These are phyloP conservation scores for Solanum hybrid DNA, from an alignment of 305 asterid species.

Conservation along the genomic window DNA sequence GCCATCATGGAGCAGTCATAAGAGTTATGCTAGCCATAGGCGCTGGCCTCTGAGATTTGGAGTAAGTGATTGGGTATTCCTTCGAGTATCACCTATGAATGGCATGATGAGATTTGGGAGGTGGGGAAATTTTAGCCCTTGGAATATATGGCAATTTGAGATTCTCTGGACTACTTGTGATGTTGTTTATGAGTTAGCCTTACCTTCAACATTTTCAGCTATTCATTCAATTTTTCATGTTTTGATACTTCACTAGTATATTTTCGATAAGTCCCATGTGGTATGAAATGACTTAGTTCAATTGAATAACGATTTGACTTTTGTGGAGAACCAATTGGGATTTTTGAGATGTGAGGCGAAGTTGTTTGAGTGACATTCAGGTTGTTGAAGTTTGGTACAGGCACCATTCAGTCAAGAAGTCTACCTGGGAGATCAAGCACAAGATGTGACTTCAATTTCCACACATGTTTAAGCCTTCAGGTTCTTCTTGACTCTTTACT, in stretches of 20 bases:
- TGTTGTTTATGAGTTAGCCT: too few species aligned
- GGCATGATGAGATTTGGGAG: not conserved
- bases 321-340: not conserved
- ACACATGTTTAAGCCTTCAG: not conserved
- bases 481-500: not conserved
- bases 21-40: too few species aligned
- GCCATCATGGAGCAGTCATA: too few species aligned
- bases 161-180: not conserved
- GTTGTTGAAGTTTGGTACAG: not conserved
- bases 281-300: not conserved
- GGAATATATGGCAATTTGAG: not conserved
- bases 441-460: too few species aligned
- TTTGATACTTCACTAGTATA: too few species aligned
- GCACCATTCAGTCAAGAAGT: not conserved
- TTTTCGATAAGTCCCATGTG: not conserved
- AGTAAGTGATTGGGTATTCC: not conserved
- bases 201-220: too few species aligned
- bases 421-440: too few species aligned
- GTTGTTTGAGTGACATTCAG: not conserved
- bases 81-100: not conserved
- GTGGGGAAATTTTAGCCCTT: not conserved
- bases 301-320: not conserved
- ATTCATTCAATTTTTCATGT: too few species aligned
- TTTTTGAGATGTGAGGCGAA: not conserved
- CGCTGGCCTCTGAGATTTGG: too few species aligned